Evolutionary conservation across 2,329 filamentous ascomycete genomes (phyloP).

Genomic region (Acarospora socialis): DNA sequence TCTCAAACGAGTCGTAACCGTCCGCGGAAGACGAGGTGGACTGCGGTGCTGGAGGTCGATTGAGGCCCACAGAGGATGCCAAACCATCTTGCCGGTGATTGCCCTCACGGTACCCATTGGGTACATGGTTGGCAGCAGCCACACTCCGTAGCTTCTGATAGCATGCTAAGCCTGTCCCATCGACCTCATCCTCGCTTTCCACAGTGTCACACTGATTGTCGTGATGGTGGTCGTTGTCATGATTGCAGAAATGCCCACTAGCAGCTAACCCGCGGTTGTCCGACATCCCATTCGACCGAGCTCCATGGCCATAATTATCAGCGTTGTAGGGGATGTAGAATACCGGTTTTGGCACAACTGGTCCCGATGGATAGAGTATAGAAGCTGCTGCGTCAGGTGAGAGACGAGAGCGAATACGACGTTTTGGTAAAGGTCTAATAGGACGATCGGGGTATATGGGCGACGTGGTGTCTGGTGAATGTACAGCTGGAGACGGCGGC

Average conservation of each 20-base stretch:
- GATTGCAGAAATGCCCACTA: slow-evolving; percentile 12
- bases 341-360: slow-evolving; percentile 55
- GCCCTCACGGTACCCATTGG: too few relatives aligned
- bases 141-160: slow-evolving; percentile 12
- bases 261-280: slow-evolving; percentile 29
- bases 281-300: slow-evolving; percentile 31
- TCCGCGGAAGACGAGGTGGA: slow-evolving; percentile 55
- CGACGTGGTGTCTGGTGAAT: slow-evolving; percentile 63
- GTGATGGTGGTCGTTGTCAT: slow-evolving; percentile 14
- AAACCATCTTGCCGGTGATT: slow-evolving; percentile 14
- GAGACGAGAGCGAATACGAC: slow-evolving; percentile 72
- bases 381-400: slow-evolving; percentile 71
- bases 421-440: slow-evolving; percentile 83
- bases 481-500: slow-evolving; percentile 30
- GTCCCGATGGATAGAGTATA: slow-evolving; percentile 68
- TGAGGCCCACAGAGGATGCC: slow-evolving; percentile 9
- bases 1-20: slow-evolving; percentile 94
- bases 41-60: slow-evolving; percentile 25
- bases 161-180: slow-evolving; percentile 27
- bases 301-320: slow-evolving; percentile 40
- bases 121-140: slow-evolving; percentile 4
- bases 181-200: slow-evolving; percentile 21
- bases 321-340: slow-evolving; percentile 54
- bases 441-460: slow-evolving; percentile 76
- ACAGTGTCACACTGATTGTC: slow-evolving; percentile 10